phyloP scores from a whole-genome alignment of 148 eudicot genomes.

The Rhododendron mucronatum region DNA sequence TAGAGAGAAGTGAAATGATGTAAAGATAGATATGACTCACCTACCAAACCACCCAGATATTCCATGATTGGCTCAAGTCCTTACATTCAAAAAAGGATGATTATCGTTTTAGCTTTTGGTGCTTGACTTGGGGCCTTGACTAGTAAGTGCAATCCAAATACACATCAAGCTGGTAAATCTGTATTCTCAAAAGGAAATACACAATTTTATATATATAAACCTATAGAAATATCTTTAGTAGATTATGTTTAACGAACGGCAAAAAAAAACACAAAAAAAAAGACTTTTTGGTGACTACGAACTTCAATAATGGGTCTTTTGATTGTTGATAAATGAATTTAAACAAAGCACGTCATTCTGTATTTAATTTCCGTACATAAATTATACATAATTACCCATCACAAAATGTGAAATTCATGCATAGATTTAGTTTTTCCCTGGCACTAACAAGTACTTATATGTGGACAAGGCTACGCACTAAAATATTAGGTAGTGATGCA shows the following conservation, averaged over 20 bases:
- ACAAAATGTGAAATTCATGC: neutral
- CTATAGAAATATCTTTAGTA: neutral
- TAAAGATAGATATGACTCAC: neutral
- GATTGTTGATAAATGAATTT: neutral
- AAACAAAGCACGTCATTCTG: neutral
- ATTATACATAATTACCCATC: neutral
- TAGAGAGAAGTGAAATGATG: neutral
- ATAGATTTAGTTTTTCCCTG: neutral
- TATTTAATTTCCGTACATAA: neutral
- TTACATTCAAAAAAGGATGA: neutral
- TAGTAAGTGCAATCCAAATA: neutral
- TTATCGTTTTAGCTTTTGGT: neutral
- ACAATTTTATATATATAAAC: neutral
- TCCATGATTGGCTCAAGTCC: neutral
- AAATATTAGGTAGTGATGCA: neutral
- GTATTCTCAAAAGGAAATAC: neutral
- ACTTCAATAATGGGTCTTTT: neutral
- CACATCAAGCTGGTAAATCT: neutral
- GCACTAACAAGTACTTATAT: neutral
- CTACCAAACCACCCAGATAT: neutral
- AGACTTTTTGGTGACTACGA: neutral
- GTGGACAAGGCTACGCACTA: neutral
- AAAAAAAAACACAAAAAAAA: too few relatives aligned
- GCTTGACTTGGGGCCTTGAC: neutral
- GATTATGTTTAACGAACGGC: too few relatives aligned